A percentile compares a stretch with the other conserved stretches of the same genome.
phyloP scores from a whole-genome alignment of 2,329 filamentous ascomycete genomes.

The Botrytis paeoniae region DNA sequence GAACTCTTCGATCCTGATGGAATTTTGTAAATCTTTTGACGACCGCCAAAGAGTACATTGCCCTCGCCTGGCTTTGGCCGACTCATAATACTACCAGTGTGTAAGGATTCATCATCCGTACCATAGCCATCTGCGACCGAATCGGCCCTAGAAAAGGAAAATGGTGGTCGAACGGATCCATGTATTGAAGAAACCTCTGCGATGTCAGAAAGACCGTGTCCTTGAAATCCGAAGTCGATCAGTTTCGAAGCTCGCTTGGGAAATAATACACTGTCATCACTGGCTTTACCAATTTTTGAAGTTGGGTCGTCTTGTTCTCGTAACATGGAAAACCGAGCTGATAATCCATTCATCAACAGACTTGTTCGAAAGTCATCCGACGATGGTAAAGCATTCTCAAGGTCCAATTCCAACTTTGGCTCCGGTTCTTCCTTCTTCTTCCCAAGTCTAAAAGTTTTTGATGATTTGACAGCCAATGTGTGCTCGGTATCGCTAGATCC shows the following conservation, averaged over 20 bases:
- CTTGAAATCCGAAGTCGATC: conserved; percentile 56
- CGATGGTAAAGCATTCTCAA: conserved; percentile 71
- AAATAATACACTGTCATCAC: conserved; percentile 87
- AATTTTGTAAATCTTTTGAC: conserved; percentile 94
- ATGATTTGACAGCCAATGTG: conserved; percentile 40
- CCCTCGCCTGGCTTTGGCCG: conserved; percentile 80
- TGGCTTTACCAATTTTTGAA: conserved; percentile 87
- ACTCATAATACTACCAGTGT: conserved; percentile 73
- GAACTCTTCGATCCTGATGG: conserved; percentile 48
- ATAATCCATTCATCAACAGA: conserved; percentile 90
- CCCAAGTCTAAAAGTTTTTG: conserved; percentile 55
- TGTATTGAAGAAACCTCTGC: conserved; percentile 84
- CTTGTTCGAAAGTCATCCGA: conserved; percentile 92
- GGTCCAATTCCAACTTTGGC: conserved; percentile 65
- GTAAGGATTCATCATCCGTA: conserved; percentile 62
- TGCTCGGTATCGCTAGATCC: conserved; percentile 54
- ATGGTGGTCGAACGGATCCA: conserved; percentile 57
- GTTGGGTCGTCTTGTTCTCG: conserved; percentile 89
- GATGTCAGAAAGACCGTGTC: conserved; percentile 70
- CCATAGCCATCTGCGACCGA: conserved; percentile 63
- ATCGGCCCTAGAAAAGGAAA: conserved; percentile 57
- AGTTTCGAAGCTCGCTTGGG: conserved; percentile 78
- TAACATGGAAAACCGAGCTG: conserved; percentile 94
- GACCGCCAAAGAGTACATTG: conserved; percentile 89
- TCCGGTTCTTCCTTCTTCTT: conserved; percentile 52